These are phyloP conservation scores for Cucurbita pepo DNA, from an alignment of 306 rosid species.

Conservation along the genomic window DNA sequence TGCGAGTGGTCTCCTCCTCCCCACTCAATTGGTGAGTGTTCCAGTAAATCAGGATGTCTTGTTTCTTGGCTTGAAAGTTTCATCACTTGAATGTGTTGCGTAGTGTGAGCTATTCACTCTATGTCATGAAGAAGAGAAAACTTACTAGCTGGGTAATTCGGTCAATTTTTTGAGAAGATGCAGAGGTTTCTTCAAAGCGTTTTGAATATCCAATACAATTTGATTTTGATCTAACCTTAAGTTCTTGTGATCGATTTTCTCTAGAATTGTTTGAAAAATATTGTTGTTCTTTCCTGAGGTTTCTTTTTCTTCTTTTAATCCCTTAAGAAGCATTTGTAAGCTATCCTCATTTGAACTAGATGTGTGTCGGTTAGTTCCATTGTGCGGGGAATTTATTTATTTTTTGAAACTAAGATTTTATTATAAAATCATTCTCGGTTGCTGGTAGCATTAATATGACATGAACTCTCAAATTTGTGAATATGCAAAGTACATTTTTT, in stretches of 20 bases:
- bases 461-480: not conserved
- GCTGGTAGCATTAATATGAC: not conserved
- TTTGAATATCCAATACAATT: not conserved
- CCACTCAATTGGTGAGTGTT: conserved; percentile 43
- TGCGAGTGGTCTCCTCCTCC: conserved; percentile 52
- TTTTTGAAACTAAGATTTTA: not conserved
- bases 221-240: not conserved
- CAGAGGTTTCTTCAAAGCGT: not conserved
- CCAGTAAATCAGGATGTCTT: not conserved
- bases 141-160: not conserved
- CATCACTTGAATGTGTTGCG: not conserved
- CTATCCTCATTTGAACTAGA: not conserved
- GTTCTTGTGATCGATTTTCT: not conserved
- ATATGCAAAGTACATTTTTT: not conserved
- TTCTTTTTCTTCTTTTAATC: not conserved
- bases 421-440: not conserved
- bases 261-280: not conserved
- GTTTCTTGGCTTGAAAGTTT: not conserved
- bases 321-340: not conserved
- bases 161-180: not conserved
- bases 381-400: not conserved
- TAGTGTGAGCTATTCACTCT: not conserved
- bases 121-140: not conserved
- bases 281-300: not conserved
- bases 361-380: not conserved